Percentiles rank a stretch among this genome's conserved stretches.
These are phyloP conservation scores for Dittrichia graveolens DNA, from an alignment of 129 eudicot genomes.

Conservation along the genomic window DNA sequence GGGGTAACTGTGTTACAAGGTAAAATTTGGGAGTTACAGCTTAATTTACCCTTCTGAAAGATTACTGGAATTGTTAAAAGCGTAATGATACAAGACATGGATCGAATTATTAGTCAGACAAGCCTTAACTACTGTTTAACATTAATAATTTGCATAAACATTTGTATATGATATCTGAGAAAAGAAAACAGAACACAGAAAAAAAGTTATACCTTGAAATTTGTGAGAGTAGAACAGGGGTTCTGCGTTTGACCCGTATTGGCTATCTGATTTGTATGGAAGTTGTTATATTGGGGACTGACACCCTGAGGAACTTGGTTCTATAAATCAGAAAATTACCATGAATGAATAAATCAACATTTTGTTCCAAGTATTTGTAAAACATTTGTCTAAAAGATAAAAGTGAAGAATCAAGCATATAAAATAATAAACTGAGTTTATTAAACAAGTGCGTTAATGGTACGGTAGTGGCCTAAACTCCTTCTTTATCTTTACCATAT, in stretches of 20 bases:
- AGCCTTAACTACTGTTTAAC: too few species aligned
- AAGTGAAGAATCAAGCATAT: not conserved
- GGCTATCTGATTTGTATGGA: conserved; percentile 36
- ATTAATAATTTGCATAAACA: not conserved
- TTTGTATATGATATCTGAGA: not conserved
- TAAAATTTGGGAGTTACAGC: not conserved
- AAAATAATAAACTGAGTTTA: not conserved
- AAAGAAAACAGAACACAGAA: not conserved
- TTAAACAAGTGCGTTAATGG: conserved; percentile 1
- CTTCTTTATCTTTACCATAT: too few species aligned
- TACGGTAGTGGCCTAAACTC: not conserved
- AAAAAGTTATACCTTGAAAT: conserved; percentile 38
- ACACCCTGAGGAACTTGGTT: conserved; percentile 47
- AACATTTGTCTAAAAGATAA: conserved; percentile 1
- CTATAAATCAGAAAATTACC: conserved; percentile 25
- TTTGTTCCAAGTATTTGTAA: conserved; percentile 1
- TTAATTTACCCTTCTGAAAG: too few species aligned
- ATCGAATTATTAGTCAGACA: conserved; percentile 10
- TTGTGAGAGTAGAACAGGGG: conserved; percentile 26
- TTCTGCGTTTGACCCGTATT: conserved; percentile 37
- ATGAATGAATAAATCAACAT: conserved; percentile 27
- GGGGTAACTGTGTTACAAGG: not conserved
- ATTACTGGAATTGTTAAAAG: not conserved
- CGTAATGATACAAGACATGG: conserved; percentile 5
- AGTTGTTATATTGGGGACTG: conserved; percentile 46